A percentile compares a stretch with the other conserved stretches of the same genome.
Evolutionary conservation across 1,139 yeast species (phyloP).

Genomic region (Hyphopichia pseudoburtonii): DNA sequence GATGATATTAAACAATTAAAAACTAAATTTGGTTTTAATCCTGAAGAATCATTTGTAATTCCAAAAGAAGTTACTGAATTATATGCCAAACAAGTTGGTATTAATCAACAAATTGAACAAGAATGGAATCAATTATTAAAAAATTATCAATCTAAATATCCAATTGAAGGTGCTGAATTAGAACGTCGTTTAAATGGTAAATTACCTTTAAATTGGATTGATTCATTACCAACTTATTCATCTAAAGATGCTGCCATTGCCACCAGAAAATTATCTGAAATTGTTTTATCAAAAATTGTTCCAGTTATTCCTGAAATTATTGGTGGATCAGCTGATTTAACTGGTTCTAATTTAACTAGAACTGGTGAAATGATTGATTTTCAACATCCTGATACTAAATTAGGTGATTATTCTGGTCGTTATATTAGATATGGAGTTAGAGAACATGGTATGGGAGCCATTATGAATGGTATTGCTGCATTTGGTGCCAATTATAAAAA

Average conservation of each 20-base stretch:
- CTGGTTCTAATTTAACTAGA: slow-evolving; percentile 96
- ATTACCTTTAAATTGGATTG: slow-evolving; percentile 85
- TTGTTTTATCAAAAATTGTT: slow-evolving; percentile 64
- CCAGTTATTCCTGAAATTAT: slow-evolving; percentile 80
- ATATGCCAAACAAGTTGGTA: slow-evolving; percentile 58
- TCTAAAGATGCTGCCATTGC: slow-evolving; percentile 83
- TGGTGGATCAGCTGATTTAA: slow-evolving; percentile 99
- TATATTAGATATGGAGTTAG: slow-evolving; percentile 98
- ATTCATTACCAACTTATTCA: slow-evolving; percentile 75
- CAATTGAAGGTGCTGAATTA: slow-evolving; percentile 78
- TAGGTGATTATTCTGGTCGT: slow-evolving; percentile 90
- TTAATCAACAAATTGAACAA: slow-evolving; percentile 60
- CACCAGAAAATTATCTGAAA: slow-evolving; percentile 93
- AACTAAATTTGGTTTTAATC: slow-evolving; percentile 84
- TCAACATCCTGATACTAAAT: slow-evolving; percentile 82
- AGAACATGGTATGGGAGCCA: slow-evolving; percentile 99
- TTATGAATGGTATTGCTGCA: slow-evolving; percentile 96
- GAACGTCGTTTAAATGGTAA: slow-evolving; percentile 78
- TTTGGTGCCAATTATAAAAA: slow-evolving; percentile 91
- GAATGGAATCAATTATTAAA: slow-evolving; percentile 72
- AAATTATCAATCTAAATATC: slow-evolving; percentile 68
- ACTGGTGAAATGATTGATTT: slow-evolving; percentile 82
- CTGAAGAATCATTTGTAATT: slow-evolving; percentile 74
- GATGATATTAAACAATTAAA: slow-evolving; percentile 92
- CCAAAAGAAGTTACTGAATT: slow-evolving; percentile 81